Evolutionary conservation across 371 early-diverging fungal species (phyloP), one percentile per base, ranked within the genome.

Genomic region (Apophysomyces trapeziformis): DNA sequence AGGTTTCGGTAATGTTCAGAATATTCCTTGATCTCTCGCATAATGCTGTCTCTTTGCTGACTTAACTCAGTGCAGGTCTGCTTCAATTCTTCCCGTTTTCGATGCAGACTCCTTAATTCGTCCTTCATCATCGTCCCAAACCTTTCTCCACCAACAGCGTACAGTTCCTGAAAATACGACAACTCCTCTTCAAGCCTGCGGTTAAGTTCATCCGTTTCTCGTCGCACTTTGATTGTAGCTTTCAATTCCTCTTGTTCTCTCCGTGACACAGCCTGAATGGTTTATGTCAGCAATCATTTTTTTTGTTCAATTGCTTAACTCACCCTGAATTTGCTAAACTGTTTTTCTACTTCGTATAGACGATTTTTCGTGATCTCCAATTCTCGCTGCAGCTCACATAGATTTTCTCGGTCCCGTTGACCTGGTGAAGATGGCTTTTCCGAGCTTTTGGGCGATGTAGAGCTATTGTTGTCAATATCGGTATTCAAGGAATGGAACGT

Each of bases 291-390:
- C 39, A 46, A 58, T 36, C 58, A 47, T 18, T 5, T 11, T 13
- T 6, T 26, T 38, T 4, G 0, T 8, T 1, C 0, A 1, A n/a
- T 41, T 14, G 5, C 21, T 21, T 26, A 26, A 26, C 54, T 57
- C 63, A 78, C 83, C 75, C 80, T 80, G 61, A 80, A 77, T 36
- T 77, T 78, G 39, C 65, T 77, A n/a, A 80, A 77, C 50, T 79
- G 75, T 9, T 56, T 60, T 36, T 78, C 77, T 2, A 79, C 73
- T 57, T 83, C 79, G 7, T 60, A 61, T 36, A 83, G 44, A 12
- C 69, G 67, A n/a, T 58, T 35, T 35, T 73, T 79, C 8, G 79
- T 76, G 9, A 66, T 67, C 18, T 21, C 68, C 35, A 80, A 57
- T 45, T 77, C 77, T 35, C 59, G 59, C 44, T 76, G 59, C 26